Conservation (phyloP, 768 basidiomycete species). For the Chalciporus pseudorubinellus region DNA sequence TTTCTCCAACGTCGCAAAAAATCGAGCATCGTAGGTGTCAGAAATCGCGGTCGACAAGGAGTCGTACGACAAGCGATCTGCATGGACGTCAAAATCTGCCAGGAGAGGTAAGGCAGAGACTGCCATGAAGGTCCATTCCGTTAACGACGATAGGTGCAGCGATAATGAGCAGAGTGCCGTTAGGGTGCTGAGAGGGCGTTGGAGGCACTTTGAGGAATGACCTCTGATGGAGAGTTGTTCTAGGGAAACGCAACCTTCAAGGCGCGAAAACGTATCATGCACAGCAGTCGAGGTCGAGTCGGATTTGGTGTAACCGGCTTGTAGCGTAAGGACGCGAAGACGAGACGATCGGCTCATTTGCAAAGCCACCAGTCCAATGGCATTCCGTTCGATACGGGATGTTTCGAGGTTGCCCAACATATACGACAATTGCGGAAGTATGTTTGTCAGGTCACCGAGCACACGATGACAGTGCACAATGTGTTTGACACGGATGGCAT, state of each 20-base stretch:
- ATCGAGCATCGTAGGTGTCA: neutral
- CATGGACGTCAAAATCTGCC: conserved; percentile 44
- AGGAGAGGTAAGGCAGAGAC: conserved; percentile 39
- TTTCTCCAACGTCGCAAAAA: conserved; percentile 38
- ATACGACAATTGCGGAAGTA: conserved; percentile 3
- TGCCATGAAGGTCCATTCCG: conserved; percentile 35
- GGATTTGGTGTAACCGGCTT: conserved; percentile 23
- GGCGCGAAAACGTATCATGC: conserved; percentile 19
- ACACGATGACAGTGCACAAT: conserved; percentile 21
- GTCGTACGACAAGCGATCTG: conserved; percentile 34
- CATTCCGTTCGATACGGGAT: conserved; percentile 17
- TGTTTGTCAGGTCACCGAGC: conserved; percentile 1
- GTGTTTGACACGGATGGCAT: conserved; percentile 25
- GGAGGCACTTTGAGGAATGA: conserved; percentile 25
- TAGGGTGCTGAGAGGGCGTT: conserved; percentile 33
- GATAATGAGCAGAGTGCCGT: conserved; percentile 36
- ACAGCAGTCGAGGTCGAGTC: conserved; percentile 24
- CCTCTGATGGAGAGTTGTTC: conserved; percentile 42
- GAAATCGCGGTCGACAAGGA: conserved; percentile 10
- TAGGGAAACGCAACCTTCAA: conserved; percentile 30
- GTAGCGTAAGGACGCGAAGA: conserved; percentile 38
- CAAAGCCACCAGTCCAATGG: conserved; percentile 11
- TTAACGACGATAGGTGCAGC: conserved; percentile 41
- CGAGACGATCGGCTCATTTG: conserved; percentile 33
- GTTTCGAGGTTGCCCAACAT: conserved; percentile 18